These are phyloP conservation scores for Schrenkiella parvula DNA, from an alignment of 345 rosid species.

Conservation along the genomic window DNA sequence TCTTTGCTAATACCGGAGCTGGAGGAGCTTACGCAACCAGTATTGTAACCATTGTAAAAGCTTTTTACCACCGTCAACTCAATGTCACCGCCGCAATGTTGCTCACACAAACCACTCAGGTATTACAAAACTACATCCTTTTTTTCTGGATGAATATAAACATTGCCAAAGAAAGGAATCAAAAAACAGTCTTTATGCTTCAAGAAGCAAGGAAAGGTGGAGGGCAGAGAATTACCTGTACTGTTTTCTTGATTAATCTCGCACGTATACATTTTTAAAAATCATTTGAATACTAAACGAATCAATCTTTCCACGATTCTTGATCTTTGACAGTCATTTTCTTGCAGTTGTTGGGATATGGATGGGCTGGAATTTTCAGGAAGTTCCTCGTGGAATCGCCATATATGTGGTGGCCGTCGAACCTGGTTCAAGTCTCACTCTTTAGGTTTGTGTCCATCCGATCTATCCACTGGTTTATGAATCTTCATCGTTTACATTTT, in stretches of 20 bases:
- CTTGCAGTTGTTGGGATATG: slow-evolving; percentile 74
- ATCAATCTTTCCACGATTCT: neutral
- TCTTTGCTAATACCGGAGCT: slow-evolving; percentile 51
- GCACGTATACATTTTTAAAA: neutral
- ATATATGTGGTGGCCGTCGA: slow-evolving; percentile 89
- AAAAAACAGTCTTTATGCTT: neutral
- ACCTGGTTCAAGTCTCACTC: slow-evolving; percentile 79
- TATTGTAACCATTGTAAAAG: slow-evolving; percentile 44
- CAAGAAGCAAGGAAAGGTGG: too few species aligned
- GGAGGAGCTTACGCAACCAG: slow-evolving; percentile 40
- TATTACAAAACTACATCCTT: neutral
- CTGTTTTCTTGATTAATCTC: too few species aligned
- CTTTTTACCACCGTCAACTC: slow-evolving; percentile 42
- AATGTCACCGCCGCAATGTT: slow-evolving; percentile 36
- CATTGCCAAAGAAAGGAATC: neutral
- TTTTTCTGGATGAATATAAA: neutral
- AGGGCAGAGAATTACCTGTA: too few species aligned
- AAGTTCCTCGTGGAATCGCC: slow-evolving; percentile 70
- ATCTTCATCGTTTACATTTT: neutral
- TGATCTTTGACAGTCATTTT: slow-evolving; percentile 3
- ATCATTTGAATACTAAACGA: neutral
- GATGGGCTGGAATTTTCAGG: slow-evolving; percentile 80
- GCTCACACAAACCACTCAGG: slow-evolving; percentile 75
- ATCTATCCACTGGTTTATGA: neutral
- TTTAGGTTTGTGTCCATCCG: slow-evolving; percentile 45